Evolutionary conservation across 495 filamentous ascomycete species (phyloP).

Genomic region (Cetradonia linearis): DNA sequence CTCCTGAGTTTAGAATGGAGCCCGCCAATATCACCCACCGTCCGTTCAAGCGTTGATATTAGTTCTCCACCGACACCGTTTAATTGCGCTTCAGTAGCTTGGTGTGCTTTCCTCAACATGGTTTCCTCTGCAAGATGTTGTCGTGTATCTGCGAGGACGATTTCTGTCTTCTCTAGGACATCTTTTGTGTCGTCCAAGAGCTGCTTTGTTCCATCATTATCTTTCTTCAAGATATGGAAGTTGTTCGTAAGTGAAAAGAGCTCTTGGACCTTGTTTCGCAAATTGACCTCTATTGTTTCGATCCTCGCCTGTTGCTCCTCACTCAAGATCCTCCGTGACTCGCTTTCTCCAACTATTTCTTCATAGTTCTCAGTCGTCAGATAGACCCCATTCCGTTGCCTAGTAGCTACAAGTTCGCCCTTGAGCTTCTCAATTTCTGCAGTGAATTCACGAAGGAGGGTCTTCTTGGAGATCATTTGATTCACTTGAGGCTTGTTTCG

Average conservation of each 20-base stretch:
- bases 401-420: constrained; percentile 82
- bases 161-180: constrained; percentile 77
- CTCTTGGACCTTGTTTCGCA: constrained; percentile 86
- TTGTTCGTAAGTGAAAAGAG: constrained; percentile 73
- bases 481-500: constrained; percentile 96
- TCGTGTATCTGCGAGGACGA: constrained; percentile 62
- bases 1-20: constrained; percentile 75
- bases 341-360: constrained; percentile 77
- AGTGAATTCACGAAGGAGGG: constrained; percentile 78
- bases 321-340: constrained; percentile 81
- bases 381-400: constrained; percentile 92
- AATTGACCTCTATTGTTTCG: constrained; percentile 78
- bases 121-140: constrained; percentile 73
- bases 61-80: constrained; percentile 60
- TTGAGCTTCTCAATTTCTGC: constrained; percentile 90
- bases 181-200: constrained; percentile 68
- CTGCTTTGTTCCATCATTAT: constrained; percentile 63
- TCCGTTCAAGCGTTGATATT: constrained; percentile 60
- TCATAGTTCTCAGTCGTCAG: constrained; percentile 75
- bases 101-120: constrained; percentile 67
- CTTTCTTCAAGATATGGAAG: constrained; percentile 76
- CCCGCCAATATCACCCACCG: constrained; percentile 67
- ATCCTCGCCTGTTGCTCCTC: constrained; percentile 90
- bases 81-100: constrained; percentile 72
- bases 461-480: constrained; percentile 82